Base-by-base conservation (phyloP, 306 rosid genomes). In the Vicia faba region DNA sequence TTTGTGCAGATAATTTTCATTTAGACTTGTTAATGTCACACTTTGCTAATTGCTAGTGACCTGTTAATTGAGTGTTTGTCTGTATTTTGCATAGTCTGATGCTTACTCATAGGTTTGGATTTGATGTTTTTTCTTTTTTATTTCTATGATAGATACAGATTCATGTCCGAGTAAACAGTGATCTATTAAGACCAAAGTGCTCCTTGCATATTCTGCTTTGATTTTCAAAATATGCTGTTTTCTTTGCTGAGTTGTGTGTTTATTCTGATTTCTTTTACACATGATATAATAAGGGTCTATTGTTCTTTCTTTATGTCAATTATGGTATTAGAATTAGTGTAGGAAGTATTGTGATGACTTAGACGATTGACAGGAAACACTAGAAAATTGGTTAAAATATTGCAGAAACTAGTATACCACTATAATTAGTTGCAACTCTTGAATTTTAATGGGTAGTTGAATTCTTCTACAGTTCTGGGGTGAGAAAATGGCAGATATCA, bases 401-500 rank as follows among this genome's bases (percentile, higher is more conserved):
- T 49, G 55, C 55, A 49, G 26, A 50, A 18, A 49, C 55, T 16
- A 49, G 18, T 44, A 44, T 44, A 12, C 13, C 4, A 39, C 36
- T 31, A 31, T 31, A 5, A 5, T 6, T 6, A 31, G 36, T 40
- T 12, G 14, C 46, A 11, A 11, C 46, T 41, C 46, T 41, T 12
- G 46, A 41, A 41, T 41, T 5, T 12, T 41, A 4, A 41, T 41
- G 15, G 46, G 46, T 12, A 41, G 15, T 41, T 41, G 46, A 41
- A 11, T 11, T 41, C 14, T 41, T 11, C 46, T 41, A 15, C 46
- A 41, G 46, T 41, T 41, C 15, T 41, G 46, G 15, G 6, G 46
- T 41, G 46, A 41, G 11, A 41, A 41, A 13, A 13, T 75, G 58
- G 89, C 96, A 18, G 90, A 62, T 41, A 77, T 89, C 78, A 89